Percentiles rank a stretch among this genome's conserved stretches.
These are phyloP conservation scores for Punctularia strigosozonata DNA, from an alignment of 768 basidiomycete genomes.

Conservation along the genomic window DNA sequence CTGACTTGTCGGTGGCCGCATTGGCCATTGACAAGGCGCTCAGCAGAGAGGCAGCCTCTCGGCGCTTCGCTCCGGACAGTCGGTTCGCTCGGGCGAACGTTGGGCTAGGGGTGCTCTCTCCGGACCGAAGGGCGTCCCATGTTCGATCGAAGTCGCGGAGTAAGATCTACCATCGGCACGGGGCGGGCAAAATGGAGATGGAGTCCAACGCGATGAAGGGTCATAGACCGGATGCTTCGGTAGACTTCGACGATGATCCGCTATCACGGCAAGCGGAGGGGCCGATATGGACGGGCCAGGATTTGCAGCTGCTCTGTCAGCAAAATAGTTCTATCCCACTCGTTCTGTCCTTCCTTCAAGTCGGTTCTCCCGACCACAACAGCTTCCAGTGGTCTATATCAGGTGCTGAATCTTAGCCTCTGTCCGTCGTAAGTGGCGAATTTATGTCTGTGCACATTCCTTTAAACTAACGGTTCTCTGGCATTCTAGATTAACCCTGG, in stretches of 20 bases:
- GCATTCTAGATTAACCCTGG: no score
- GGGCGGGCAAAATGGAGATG: constrained; percentile 52
- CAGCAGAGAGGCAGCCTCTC: constrained; percentile 10
- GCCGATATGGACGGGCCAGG: constrained; percentile 66
- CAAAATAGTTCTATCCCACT: constrained; percentile 83
- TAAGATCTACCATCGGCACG: constrained; percentile 51
- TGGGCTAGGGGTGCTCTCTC: constrained; percentile 7
- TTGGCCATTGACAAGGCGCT: constrained; percentile 22
- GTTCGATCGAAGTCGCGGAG: constrained; percentile 62
- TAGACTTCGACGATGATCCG: constrained; percentile 16
- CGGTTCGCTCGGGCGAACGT: constrained; percentile 9
- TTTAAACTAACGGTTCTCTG: no score
- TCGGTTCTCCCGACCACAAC: constrained; percentile 27
- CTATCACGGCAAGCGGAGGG: constrained; percentile 28
- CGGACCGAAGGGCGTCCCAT: constrained; percentile 20
- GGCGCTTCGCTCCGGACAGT: constrained; percentile 2
- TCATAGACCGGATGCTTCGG: constrained; percentile 6
- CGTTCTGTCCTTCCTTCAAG: constrained; percentile 55
- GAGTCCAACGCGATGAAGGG: constrained; percentile 27
- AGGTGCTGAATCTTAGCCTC: no score
- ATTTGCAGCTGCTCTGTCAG: constrained; percentile 72
- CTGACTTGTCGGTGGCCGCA: constrained; percentile 12
- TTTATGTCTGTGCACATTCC: no score
- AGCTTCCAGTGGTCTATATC: no score
- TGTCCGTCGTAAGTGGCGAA: no score